phyloP scores from a whole-genome alignment of 2,329 filamentous ascomycete genomes.

The Onygenales sp. region DNA sequence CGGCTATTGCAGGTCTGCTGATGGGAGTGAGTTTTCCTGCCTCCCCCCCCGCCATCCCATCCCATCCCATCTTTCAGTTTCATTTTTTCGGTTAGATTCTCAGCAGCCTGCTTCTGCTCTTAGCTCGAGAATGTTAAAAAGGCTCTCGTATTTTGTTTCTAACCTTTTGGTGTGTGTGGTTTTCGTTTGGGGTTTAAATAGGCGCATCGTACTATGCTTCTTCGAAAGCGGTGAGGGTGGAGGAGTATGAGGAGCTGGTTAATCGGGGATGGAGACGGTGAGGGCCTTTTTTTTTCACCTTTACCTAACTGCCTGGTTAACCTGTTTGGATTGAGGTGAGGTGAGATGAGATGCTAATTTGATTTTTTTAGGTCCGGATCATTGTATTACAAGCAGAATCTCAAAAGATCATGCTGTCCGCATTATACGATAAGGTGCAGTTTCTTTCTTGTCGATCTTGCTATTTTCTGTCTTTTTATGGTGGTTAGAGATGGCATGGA shows the following conservation, averaged over 20 bases:
- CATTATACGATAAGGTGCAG: slow-evolving; percentile 52
- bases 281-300: slow-evolving; percentile 6
- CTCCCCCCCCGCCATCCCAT: slow-evolving; percentile 5
- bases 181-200: slow-evolving; percentile 10
- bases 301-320: not conserved
- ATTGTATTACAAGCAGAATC: slow-evolving; percentile 45
- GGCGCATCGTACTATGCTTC: slow-evolving; percentile 39
- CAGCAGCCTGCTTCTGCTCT: not conserved
- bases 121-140: not conserved
- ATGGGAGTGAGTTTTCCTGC: slow-evolving; percentile 35
- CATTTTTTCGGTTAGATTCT: too few relatives aligned
- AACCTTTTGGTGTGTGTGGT: too few relatives aligned
- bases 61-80: too few relatives aligned
- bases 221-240: slow-evolving; percentile 33
- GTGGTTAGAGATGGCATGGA: not conserved
- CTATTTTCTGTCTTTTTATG: not conserved
- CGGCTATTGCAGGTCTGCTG: slow-evolving; percentile 39
- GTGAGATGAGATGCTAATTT: slow-evolving; percentile 5
- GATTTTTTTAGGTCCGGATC: slow-evolving; percentile 33
- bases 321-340: not conserved
- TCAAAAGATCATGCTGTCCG: slow-evolving; percentile 74
- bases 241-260: slow-evolving; percentile 39
- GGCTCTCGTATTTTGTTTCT: not conserved
- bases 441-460: not conserved
- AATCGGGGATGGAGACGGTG: slow-evolving; percentile 42